phyloP scores from a whole-genome alignment of 164 flowering plant genomes.

The Euptelea pleiosperma region DNA sequence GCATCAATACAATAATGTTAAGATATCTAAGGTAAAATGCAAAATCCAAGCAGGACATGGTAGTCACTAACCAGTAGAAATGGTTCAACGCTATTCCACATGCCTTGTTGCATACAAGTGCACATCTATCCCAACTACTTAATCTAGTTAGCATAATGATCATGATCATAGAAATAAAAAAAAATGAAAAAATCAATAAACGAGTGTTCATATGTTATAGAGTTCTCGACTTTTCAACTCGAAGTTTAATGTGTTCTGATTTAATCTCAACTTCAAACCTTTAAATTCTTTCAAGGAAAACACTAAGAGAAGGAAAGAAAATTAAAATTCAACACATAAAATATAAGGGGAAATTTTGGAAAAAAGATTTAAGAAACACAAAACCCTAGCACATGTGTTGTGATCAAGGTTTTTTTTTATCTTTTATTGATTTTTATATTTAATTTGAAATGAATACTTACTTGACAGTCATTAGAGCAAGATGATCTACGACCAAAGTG shows the following conservation, averaged over 20 bases:
- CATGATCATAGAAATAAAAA: neutral
- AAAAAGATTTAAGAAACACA: neutral
- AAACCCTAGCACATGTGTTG: neutral
- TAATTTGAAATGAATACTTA: constrained; percentile 4
- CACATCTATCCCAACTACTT: neutral
- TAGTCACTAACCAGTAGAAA: constrained; percentile 49
- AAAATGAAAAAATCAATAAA: neutral
- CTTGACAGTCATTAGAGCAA: constrained; percentile 85
- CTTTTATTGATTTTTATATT: neutral
- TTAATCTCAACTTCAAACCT: too few species aligned
- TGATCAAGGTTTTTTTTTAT: neutral
- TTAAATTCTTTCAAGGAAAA: too few species aligned
- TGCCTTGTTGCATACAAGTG: constrained; percentile 78
- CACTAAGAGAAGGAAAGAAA: too few species aligned
- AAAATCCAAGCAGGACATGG: neutral
- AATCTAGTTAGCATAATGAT: neutral
- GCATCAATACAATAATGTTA: neutral
- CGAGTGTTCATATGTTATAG: neutral
- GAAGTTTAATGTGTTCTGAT: too few species aligned
- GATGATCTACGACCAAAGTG: constrained; percentile 77
- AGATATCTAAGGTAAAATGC: neutral
- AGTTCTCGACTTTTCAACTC: too few species aligned
- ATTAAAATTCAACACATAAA: too few species aligned
- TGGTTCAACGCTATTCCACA: constrained; percentile 79
- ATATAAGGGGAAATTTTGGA: too few species aligned